Evolutionary conservation across 768 basidiomycete genomes (phyloP), one percentile per base, ranked within the genome.

Genomic region (Russula dissimulans): DNA sequence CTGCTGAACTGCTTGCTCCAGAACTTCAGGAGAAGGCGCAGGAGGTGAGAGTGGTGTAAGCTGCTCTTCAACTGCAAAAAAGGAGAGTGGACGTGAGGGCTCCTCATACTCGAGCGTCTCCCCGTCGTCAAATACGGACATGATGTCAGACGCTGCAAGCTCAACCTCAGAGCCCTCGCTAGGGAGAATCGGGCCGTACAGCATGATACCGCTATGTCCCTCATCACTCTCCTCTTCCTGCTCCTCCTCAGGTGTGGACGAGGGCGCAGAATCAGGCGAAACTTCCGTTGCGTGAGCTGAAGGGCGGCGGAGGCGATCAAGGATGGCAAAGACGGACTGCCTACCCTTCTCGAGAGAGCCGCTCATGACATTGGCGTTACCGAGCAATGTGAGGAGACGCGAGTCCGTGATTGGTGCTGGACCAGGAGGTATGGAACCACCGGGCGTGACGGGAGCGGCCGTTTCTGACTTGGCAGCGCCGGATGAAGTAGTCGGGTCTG

Each of bases 141-240:
- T 75, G 26, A 80, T 74, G 65, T 86, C 81, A 15, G 83, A 84
- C 34, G 79, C 76, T 15, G 89, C 90, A 17, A 91, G 74, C 68
- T 86, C 84, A 26, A 89, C 79, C 64, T 83, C 74, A 3, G 87
- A 86, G 51, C 81, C 79, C 8, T 75, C 75, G 39, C 78, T 76
- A 1, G 87, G 88, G 52, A 84, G 74, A 54, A 91, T 71, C 0
- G 89, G 89, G 0, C 79, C 78, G 66, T 86, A 90, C 73, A 91
- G 76, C 90, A 91, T 91, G 51, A 91, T 69, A 17, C 79, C 77
- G 32, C 75, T 72, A 41, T 80, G 78, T 49, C 79, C 81, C 49
- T 81, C 81, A 36, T 77, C 59, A 47, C 58, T 56, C 29, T 56
- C 45, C n/a, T 54, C 55, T 29, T 36, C 60, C n/a, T 34, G 46